Conservation (phyloP, 2,329 filamentous ascomycete species). For the Endocalyx cinctus region DNA sequence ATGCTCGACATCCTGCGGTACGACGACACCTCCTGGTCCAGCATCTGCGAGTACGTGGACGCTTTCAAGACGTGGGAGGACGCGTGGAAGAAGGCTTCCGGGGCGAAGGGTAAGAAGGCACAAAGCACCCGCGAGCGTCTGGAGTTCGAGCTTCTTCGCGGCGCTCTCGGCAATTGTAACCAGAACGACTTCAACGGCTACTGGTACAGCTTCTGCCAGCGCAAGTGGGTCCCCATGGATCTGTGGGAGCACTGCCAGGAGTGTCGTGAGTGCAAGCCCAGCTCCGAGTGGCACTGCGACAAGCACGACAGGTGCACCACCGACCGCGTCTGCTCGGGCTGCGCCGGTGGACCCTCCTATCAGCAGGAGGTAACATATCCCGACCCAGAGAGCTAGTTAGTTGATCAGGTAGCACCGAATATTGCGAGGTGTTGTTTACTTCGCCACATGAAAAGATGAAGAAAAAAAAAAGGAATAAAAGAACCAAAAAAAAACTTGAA, state of each 20-base stretch:
- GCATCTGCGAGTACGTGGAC: slow-evolving; percentile 21
- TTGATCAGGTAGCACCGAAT: too few species aligned
- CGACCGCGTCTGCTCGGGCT: slow-evolving; percentile 24
- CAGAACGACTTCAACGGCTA: slow-evolving; percentile 26
- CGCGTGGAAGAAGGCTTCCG: slow-evolving; percentile 23
- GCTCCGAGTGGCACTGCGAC: slow-evolving; percentile 28
- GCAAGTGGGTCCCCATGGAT: slow-evolving; percentile 24
- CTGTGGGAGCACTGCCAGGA: slow-evolving; percentile 27
- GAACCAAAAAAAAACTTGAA: too few species aligned
- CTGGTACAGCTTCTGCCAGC: slow-evolving; percentile 29
- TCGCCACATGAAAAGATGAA: too few species aligned
- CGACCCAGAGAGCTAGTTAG: slow-evolving; percentile 8
- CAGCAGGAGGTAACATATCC: slow-evolving; percentile 17
- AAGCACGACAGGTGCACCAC: slow-evolving; percentile 27
- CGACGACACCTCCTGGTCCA: slow-evolving; percentile 28
- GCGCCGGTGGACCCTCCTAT: slow-evolving; percentile 18
- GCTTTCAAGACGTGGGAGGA: slow-evolving; percentile 27
- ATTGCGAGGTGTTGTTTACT: too few species aligned
- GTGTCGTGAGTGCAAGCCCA: slow-evolving; percentile 24
- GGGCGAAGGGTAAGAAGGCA: slow-evolving; percentile 25
- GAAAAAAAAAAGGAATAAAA: too few species aligned
- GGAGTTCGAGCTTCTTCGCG: slow-evolving; percentile 29
- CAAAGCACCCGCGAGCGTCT: slow-evolving; percentile 27
- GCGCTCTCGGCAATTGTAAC: slow-evolving; percentile 25
- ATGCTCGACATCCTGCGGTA: slow-evolving; percentile 31